Conservation (phyloP, 495 filamentous ascomycete genomes). For the Tuber brumale region DNA sequence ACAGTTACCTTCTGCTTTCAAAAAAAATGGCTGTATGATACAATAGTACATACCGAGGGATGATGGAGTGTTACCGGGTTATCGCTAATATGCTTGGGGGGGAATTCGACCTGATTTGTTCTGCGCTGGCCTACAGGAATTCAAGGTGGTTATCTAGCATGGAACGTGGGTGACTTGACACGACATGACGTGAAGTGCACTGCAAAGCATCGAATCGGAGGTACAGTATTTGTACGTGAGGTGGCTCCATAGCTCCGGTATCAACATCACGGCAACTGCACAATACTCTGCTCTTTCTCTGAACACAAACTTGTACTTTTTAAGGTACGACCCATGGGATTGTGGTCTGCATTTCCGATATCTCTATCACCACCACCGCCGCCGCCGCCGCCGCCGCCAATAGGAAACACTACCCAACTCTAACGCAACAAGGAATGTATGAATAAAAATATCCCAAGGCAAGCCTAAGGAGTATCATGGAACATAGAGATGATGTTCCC, state of each 20-base stretch:
- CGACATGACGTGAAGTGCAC: not conserved
- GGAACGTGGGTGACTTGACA: not conserved
- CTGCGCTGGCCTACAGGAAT: not conserved
- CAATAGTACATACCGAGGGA: not conserved
- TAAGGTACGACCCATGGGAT: not conserved
- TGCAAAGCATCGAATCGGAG: conserved; percentile 1
- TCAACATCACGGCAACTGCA: not conserved
- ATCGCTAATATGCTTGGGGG: not conserved
- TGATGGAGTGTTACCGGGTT: not conserved
- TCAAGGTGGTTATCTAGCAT: conserved; percentile 1
- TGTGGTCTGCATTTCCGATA: not conserved
- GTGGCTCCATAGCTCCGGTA: not conserved
- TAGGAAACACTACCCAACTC: not conserved
- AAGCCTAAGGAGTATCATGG: not conserved
- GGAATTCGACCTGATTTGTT: not conserved
- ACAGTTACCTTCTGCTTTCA: no score
- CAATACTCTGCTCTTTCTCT: not conserved
- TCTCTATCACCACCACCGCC: not conserved
- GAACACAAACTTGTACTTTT: not conserved
- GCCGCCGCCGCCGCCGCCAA: not conserved
- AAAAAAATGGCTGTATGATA: no score
- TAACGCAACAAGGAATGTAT: not conserved
- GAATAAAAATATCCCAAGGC: not conserved
- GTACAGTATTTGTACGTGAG: not conserved
- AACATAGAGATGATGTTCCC: not conserved